Percentiles rank a stretch among this genome's conserved stretches.
These are phyloP conservation scores for Breviolum minutum DNA, from an alignment of 73 alveolate genomes.

Conservation along the genomic window DNA sequence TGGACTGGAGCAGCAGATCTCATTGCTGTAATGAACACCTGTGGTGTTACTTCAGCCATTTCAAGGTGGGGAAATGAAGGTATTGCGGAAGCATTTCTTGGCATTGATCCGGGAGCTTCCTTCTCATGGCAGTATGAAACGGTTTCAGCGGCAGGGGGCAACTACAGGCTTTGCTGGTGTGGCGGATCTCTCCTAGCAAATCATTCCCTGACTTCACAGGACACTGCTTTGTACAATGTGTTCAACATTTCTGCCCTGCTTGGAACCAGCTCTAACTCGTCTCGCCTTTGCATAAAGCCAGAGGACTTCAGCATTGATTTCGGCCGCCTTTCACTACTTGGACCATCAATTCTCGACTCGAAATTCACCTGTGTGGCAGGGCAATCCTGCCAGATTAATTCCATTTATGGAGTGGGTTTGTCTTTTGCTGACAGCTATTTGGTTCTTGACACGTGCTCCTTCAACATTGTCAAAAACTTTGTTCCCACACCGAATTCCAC, in stretches of 20 bases:
- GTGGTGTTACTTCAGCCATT: neutral
- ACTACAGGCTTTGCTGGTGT: slow-evolving; percentile 48
- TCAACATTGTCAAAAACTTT: neutral
- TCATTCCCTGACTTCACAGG: too few relatives aligned
- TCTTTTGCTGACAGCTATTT: slow-evolving; percentile 2
- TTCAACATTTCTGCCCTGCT: too few relatives aligned
- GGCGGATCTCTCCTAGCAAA: too few relatives aligned
- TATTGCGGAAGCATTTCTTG: neutral
- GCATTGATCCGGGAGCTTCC: neutral
- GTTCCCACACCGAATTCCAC: neutral
- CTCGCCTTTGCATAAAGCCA: slow-evolving; percentile 14
- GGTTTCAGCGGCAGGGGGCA: neutral
- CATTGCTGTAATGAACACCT: neutral
- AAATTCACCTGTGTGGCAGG: slow-evolving; percentile 31
- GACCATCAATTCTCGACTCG: neutral
- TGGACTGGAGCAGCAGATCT: too few relatives aligned
- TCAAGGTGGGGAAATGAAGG: neutral
- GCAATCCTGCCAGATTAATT: neutral
- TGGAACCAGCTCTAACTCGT: too few relatives aligned
- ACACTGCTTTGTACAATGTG: too few relatives aligned
- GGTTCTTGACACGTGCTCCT: slow-evolving; percentile 52
- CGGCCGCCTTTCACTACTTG: neutral
- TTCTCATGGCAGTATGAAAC: neutral
- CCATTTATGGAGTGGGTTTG: neutral
- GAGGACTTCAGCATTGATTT: slow-evolving; percentile 9